Base-by-base conservation (phyloP, 257 asterid species). In the Nyctanthes arbortristis region DNA sequence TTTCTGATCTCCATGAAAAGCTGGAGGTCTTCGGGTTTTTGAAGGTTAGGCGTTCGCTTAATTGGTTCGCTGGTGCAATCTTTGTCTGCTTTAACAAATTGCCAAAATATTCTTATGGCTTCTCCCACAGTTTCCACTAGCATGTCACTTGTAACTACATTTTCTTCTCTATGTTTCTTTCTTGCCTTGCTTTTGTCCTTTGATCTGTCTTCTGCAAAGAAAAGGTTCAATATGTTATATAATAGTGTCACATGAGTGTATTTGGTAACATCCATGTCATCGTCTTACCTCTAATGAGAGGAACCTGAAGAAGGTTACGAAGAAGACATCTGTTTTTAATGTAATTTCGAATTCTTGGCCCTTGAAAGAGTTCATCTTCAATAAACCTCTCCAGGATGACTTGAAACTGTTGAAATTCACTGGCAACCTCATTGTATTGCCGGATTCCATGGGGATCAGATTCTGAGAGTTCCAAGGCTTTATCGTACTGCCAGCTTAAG, bases 351-450 rank as follows among this genome's bases (percentile, higher is more conserved):
- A 82, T 80, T 55, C 97, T 81, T 0, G 92, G 94, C 8, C 88
- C 97, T 77, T 89, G 96, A 77, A 94, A 91, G 3, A 81, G 84
- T 35, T 94, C 99, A 7, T 94, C 96, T 72, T 94, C 99, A 0
- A 85, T 61, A 63, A 87, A 94, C 68, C 97, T 84, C 59, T 91
- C 92, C 78, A 94, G 12, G 49, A 94, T 88, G 60, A 94, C 97
- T 71, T 89, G 99, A 67, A 94, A 89, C 77, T 84, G 97, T 52
- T 94, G 99, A 73, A 94, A 94, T 80, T 91, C 96, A 10, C 87
- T 93, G 0, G 97, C 96, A 11, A 89, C 89, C 76, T 86, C 93
- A 40, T 94, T 91, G 61, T 94, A 94, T 16, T 68, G 77, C 14
- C 79, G 90, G 18, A 65, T 55, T 10, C 91, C 87, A 37, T 77